phyloP scores from a whole-genome alignment of 495 filamentous ascomycete genomes.

The Aspergillus olivimuriae region DNA sequence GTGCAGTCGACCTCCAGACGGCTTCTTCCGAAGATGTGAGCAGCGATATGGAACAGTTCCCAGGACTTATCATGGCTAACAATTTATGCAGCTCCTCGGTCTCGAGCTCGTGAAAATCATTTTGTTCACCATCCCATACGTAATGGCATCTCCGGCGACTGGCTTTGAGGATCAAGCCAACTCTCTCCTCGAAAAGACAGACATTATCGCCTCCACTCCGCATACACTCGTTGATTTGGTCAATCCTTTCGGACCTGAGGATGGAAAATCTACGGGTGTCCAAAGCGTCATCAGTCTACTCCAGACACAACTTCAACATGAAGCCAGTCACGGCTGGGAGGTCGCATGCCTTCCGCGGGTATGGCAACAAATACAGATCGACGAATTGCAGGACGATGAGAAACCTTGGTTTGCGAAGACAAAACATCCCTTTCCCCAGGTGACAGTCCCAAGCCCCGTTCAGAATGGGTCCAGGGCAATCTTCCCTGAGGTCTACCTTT shows the following conservation, averaged over 20 bases:
- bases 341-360: conserved; percentile 78
- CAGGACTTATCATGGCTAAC: conserved; percentile 14
- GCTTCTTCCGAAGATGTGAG: conserved; percentile 84
- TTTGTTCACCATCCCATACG: conserved; percentile 85
- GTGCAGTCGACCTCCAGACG: conserved; percentile 83
- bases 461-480: conserved; percentile 65
- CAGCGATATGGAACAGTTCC: conserved; percentile 1
- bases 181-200: conserved; percentile 83
- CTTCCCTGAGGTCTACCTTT: conserved; percentile 91
- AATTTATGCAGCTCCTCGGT: conserved; percentile 43
- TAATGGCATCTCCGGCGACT: conserved; percentile 64
- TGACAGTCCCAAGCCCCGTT: conserved; percentile 69
- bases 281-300: conserved; percentile 75
- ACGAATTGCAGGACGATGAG: conserved; percentile 30
- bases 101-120: conserved; percentile 95
- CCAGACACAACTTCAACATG: conserved; percentile 75
- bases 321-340: conserved; percentile 64
- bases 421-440: conserved; percentile 70
- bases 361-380: conserved; percentile 56
- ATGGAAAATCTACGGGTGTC: conserved; percentile 43
- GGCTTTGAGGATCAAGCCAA: conserved; percentile 62
- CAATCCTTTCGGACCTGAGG: conserved; percentile 66
- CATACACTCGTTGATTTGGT: conserved; percentile 77
- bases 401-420: conserved; percentile 43
- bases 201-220: conserved; percentile 79